Conservation (phyloP, 257 asterid genomes). For the Plantago elongata region DNA sequence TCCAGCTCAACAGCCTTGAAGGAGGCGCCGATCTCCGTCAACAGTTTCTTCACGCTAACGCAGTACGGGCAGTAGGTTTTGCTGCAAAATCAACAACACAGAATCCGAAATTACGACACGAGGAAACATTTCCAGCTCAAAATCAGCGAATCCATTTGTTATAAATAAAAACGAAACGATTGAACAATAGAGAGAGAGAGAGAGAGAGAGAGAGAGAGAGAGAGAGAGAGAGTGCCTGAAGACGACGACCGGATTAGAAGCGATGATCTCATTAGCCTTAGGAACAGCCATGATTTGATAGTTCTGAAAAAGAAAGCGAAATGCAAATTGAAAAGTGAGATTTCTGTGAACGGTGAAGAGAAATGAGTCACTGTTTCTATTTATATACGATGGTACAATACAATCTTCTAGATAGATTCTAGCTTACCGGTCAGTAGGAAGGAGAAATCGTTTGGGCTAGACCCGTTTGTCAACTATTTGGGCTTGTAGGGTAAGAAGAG, state of each 20-base stretch:
- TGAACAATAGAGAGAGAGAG: too few species aligned
- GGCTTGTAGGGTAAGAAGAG: too few species aligned
- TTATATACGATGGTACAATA: too few species aligned
- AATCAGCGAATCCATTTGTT: neutral
- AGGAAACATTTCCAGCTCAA: conserved; percentile 10
- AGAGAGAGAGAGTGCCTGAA: conserved; percentile 58
- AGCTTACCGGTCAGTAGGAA: too few species aligned
- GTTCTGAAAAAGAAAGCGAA: neutral
- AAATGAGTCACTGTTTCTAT: too few species aligned
- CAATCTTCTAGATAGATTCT: too few species aligned
- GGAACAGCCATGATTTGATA: conserved; percentile 47
- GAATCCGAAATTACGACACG: conserved; percentile 8
- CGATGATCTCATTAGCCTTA: conserved; percentile 76
- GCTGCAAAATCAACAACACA: conserved; percentile 39
- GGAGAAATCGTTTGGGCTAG: too few species aligned
- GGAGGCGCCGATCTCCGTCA: conserved; percentile 57
- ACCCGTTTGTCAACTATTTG: too few species aligned
- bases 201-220: too few species aligned
- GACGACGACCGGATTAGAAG: conserved; percentile 59
- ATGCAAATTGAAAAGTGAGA: neutral
- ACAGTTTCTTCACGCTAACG: conserved; percentile 64
- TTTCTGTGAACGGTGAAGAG: too few species aligned
- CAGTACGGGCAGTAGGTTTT: conserved; percentile 77
- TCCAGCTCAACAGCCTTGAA: conserved; percentile 72
- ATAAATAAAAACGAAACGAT: neutral